Evolutionary conservation across 176 grass and related monocot species (phyloP).

Genomic region (Phoenix roebelenii): DNA sequence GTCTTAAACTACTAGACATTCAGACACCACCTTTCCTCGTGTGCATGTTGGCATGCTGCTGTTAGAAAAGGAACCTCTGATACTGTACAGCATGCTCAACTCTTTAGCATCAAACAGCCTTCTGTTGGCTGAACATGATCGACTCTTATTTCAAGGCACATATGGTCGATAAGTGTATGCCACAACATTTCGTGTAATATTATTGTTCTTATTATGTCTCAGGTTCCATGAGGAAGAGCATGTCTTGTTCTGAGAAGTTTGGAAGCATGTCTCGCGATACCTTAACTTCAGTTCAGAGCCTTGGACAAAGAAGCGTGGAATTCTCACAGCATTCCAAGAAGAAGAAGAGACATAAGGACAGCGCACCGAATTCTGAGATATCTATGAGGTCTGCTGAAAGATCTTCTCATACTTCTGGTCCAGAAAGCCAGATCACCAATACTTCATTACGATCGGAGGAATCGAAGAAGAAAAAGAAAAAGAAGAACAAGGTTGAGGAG

Average conservation of each 20-base stretch:
- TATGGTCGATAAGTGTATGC: too few species aligned
- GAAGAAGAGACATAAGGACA: constrained; percentile 22
- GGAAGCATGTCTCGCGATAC: constrained; percentile 13
- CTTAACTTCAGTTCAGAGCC: constrained; percentile 19
- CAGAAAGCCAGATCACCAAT: constrained; percentile 14
- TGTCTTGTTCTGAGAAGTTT: constrained; percentile 31
- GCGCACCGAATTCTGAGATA: constrained; percentile 17
- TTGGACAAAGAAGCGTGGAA: constrained; percentile 14
- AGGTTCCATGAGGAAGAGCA: constrained; percentile 41
- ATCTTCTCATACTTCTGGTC: constrained; percentile 21
- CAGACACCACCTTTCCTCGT: too few species aligned
- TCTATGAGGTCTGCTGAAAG: constrained; percentile 14
- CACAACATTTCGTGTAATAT: too few species aligned
- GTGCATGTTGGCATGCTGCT: too few species aligned
- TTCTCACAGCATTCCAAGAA: constrained; percentile 18
- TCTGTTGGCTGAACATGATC: too few species aligned
- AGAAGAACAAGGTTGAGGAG: constrained; percentile 15
- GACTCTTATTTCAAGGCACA: too few species aligned
- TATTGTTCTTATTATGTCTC: background rate
- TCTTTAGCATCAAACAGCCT: too few species aligned
- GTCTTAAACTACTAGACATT: too few species aligned
- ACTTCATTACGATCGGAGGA: constrained; percentile 1
- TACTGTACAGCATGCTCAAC: too few species aligned
- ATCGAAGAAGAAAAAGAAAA: constrained; percentile 43
- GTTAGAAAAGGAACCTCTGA: too few species aligned